phyloP scores from a whole-genome alignment of 1,284 basidiomycete species.

The Mrakiaceae sp. region DNA sequence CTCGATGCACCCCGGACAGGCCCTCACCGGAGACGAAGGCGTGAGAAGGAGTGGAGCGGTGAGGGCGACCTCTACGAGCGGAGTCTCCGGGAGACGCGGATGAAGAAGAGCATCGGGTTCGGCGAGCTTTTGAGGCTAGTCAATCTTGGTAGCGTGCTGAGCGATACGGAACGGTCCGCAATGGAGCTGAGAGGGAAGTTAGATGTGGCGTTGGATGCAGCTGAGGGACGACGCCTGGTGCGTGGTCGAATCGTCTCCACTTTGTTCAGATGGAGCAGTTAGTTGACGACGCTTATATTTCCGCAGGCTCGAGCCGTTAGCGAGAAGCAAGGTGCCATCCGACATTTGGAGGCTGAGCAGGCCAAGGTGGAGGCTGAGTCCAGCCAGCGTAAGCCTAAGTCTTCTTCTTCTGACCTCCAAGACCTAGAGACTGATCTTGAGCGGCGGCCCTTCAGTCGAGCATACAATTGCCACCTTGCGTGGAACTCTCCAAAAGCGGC shows the following conservation, averaged over 20 bases:
- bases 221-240: not conserved
- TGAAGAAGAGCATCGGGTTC: conserved; percentile 32
- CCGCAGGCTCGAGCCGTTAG: not conserved
- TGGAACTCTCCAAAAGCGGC: no score
- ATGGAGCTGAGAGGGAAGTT: conserved; percentile 37
- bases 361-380: not conserved
- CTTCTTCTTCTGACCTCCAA: not conserved
- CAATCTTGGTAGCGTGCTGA: conserved; percentile 39
- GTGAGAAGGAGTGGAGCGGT: conserved; percentile 1
- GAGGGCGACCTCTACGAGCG: conserved; percentile 23
- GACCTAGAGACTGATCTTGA: no score
- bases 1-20: not conserved
- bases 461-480: no score
- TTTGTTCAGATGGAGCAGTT: not conserved
- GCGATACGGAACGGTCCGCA: conserved; percentile 39
- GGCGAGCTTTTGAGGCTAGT: conserved; percentile 32
- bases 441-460: no score
- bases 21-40: not conserved
- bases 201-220: conserved; percentile 18
- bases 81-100: conserved; percentile 32
- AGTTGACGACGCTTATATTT: not conserved
- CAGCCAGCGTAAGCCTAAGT: not conserved
- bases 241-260: not conserved
- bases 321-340: not conserved
- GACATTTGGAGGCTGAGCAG: not conserved